These are phyloP conservation scores for Suillus weaverae DNA, from an alignment of 768 basidiomycete species.

Conservation along the genomic window DNA sequence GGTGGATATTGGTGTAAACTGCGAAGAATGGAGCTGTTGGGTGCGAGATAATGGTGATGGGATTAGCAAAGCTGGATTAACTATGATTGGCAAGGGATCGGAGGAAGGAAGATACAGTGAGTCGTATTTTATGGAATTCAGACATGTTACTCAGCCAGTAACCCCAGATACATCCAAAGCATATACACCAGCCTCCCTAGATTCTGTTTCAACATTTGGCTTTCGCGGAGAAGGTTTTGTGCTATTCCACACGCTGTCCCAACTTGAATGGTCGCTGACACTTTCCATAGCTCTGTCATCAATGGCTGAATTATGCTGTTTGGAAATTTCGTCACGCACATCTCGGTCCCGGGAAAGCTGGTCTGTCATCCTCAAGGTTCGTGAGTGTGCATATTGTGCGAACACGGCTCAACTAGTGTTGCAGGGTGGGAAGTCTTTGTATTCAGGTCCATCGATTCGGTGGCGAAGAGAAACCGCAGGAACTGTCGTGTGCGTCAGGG, in stretches of 20 bases:
- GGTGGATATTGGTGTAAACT: constrained; percentile 73
- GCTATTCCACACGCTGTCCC: constrained; percentile 3
- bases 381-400: background rate
- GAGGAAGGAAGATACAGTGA: constrained; percentile 68
- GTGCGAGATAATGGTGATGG: constrained; percentile 86
- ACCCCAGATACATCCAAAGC: constrained; percentile 71
- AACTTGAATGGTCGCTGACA: background rate
- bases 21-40: constrained; percentile 79
- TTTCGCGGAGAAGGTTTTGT: constrained; percentile 88
- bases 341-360: constrained; percentile 59
- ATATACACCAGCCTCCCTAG: constrained; percentile 50
- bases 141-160: background rate
- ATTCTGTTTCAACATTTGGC: constrained; percentile 69
- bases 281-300: constrained; percentile 73
- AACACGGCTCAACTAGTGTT: constrained; percentile 5
- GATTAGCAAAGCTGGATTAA: constrained; percentile 61
- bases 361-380: constrained; percentile 81
- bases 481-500: constrained; percentile 81
- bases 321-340: constrained; percentile 85
- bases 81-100: constrained; percentile 48
- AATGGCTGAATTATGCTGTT: constrained; percentile 70
- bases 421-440: constrained; percentile 67
- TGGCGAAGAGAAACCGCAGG: constrained; percentile 75
- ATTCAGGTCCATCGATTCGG: constrained; percentile 69
- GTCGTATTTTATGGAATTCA: constrained; percentile 28